Evolutionary conservation across 106 monocot species (phyloP).

Genomic region (Apostasia shenzhenica): DNA sequence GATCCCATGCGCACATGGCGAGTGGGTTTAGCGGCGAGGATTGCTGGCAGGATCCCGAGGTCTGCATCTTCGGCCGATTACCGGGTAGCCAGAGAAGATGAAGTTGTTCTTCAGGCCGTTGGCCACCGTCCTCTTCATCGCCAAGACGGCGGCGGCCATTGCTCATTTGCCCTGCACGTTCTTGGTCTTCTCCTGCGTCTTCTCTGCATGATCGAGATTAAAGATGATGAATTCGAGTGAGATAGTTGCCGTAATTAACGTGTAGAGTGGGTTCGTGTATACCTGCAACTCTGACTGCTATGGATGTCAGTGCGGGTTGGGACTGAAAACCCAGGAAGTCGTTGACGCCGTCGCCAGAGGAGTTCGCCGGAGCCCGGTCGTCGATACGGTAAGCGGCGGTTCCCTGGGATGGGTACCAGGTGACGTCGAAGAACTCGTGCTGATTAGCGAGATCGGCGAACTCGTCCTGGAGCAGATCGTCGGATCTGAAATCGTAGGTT

Average conservation of each 20-base stretch:
- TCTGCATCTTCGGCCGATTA: constrained; percentile 72
- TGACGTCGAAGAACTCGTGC: constrained; percentile 76
- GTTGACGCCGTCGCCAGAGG: constrained; percentile 53
- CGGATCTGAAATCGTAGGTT: constrained; percentile 37
- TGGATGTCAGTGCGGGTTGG: constrained; percentile 17
- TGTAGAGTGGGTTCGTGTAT: neutral
- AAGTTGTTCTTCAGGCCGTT: constrained; percentile 50
- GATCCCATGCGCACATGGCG: constrained; percentile 68
- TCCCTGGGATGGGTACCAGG: constrained; percentile 71
- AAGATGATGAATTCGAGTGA: neutral
- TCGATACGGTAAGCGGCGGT: constrained; percentile 50
- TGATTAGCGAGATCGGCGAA: constrained; percentile 26
- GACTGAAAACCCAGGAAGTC: constrained; percentile 78
- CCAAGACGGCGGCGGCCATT: constrained; percentile 25
- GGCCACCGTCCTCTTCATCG: constrained; percentile 29
- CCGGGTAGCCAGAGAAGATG: constrained; percentile 71
- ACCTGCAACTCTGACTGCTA: constrained; percentile 42
- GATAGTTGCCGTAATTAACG: too few relatives aligned
- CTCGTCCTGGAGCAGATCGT: constrained; percentile 39
- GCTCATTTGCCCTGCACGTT: constrained; percentile 46
- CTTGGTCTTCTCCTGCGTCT: constrained; percentile 29
- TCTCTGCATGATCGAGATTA: constrained; percentile 24
- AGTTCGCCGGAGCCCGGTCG: constrained; percentile 44
- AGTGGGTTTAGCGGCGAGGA: constrained; percentile 25
- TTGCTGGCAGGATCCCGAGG: constrained; percentile 62